Conservation (phyloP, 1,284 basidiomycete species). For the Austropuccinia psidii region DNA sequence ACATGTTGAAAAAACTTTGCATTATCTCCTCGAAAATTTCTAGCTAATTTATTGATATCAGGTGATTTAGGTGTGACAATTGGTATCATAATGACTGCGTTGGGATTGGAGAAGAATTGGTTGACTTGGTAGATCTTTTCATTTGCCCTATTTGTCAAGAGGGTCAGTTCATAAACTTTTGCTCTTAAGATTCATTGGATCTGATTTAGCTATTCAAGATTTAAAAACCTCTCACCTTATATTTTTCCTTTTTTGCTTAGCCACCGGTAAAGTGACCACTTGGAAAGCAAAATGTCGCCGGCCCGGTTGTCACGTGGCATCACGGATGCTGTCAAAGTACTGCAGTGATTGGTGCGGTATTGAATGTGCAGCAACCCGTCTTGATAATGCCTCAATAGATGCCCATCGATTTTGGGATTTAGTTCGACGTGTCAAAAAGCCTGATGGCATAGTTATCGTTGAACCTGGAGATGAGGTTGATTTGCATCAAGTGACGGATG, state of each 20-base stretch:
- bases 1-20: too few species aligned
- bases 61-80: conserved; percentile 33
- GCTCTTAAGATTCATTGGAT: not conserved
- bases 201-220: too few species aligned
- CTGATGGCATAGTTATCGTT: conserved; percentile 41
- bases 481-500: not conserved
- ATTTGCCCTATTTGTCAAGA: conserved; percentile 28
- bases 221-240: not conserved
- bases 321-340: conserved; percentile 28
- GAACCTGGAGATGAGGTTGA: not conserved
- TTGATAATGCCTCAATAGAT: not conserved
- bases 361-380: not conserved
- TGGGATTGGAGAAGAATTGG: conserved; percentile 19
- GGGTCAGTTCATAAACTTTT: not conserved
- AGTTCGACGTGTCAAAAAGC: conserved; percentile 35
- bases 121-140: conserved; percentile 28
- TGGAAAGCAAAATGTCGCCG: conserved; percentile 30
- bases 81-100: conserved; percentile 37
- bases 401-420: conserved; percentile 26
- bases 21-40: too few species aligned
- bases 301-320: conserved; percentile 5
- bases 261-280: conserved; percentile 14
- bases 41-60: conserved; percentile 6
- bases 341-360: conserved; percentile 35
- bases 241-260: not conserved